A percentile compares a stretch with the other conserved stretches of the same genome.
phyloP scores from a whole-genome alignment of 495 filamentous ascomycete genomes.

The Parathielavia hyrcaniae region DNA sequence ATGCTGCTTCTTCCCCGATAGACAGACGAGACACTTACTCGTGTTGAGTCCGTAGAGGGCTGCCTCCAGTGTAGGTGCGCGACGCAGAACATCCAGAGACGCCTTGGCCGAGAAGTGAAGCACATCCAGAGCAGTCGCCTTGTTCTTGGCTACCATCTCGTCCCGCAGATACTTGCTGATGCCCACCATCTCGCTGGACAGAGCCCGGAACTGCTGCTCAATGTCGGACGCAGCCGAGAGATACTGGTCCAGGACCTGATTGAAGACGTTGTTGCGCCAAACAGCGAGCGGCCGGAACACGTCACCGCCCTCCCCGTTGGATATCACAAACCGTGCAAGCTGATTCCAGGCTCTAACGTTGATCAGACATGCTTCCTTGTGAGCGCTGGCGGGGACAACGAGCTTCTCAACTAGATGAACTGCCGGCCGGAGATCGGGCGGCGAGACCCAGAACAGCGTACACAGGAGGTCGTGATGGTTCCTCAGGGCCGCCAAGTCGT shows the following conservation, averaged over 20 bases:
- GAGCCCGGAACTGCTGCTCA: slow-evolving; percentile 40
- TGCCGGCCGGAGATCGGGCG: slow-evolving; percentile 61
- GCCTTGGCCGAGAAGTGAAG: slow-evolving; percentile 37
- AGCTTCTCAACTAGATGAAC: slow-evolving; percentile 67
- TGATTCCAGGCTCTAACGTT: slow-evolving; percentile 76
- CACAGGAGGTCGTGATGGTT: slow-evolving; percentile 93
- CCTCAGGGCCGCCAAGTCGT: slow-evolving; percentile 75
- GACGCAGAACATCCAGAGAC: slow-evolving; percentile 38
- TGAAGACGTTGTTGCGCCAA: slow-evolving; percentile 60
- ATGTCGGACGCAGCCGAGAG: slow-evolving; percentile 45
- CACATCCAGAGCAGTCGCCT: slow-evolving; percentile 42
- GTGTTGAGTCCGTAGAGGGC: slow-evolving; percentile 36
- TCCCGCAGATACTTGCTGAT: slow-evolving; percentile 38
- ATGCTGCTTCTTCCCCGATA: not conserved
- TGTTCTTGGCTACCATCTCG: slow-evolving; percentile 40
- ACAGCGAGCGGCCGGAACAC: slow-evolving; percentile 54
- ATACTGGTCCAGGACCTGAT: slow-evolving; percentile 46
- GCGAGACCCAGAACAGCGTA: slow-evolving; percentile 81
- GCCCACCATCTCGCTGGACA: slow-evolving; percentile 35
- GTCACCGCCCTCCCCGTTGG: slow-evolving; percentile 47
- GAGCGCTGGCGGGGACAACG: slow-evolving; percentile 70
- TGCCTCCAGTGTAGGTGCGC: slow-evolving; percentile 34
- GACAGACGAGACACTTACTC: slow-evolving; percentile 29
- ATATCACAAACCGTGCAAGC: slow-evolving; percentile 68
- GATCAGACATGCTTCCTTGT: slow-evolving; percentile 78